phyloP scores from a whole-genome alignment of 164 flowering plant species.

The Cinnamomum micranthum region DNA sequence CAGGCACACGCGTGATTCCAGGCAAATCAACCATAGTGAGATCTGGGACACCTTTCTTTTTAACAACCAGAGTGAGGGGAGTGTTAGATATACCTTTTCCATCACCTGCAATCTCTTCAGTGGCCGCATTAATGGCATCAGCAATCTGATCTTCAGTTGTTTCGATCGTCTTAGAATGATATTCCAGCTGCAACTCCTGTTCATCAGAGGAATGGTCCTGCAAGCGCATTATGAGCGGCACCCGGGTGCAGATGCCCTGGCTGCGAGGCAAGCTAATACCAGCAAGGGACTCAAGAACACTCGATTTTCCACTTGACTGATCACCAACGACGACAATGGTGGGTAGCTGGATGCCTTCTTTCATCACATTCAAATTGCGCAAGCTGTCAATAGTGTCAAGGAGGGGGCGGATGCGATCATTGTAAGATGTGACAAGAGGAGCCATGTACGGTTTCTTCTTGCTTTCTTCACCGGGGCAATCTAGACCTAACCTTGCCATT shows the following conservation, averaged over 20 bases:
- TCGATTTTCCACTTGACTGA: conserved; percentile 17
- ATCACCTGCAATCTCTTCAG: conserved; percentile 35
- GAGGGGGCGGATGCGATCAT: conserved; percentile 11
- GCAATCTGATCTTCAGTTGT: conserved; percentile 25
- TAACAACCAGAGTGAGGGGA: conserved; percentile 34
- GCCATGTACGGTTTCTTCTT: background rate
- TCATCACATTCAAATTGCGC: conserved; percentile 12
- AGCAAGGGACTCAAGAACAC: conserved; percentile 16
- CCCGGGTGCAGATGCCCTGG: conserved; percentile 20
- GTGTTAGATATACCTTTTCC: conserved; percentile 34
- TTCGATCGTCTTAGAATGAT: conserved; percentile 14
- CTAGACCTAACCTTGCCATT: background rate
- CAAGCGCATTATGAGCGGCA: conserved; percentile 16
- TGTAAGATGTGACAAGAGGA: conserved; percentile 7
- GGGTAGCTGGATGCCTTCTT: conserved; percentile 16
- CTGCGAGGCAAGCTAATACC: conserved; percentile 19
- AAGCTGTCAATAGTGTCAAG: conserved; percentile 11
- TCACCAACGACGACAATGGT: conserved; percentile 20
- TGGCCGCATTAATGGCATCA: conserved; percentile 25
- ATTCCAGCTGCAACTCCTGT: conserved; percentile 13
- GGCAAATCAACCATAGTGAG: conserved; percentile 40
- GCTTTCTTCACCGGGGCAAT: background rate
- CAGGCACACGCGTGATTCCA: conserved; percentile 46
- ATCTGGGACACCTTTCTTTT: conserved; percentile 28
- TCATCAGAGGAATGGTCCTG: background rate